Conservation (phyloP, 2,329 filamentous ascomycete genomes). For the Leptographium galeiforme region DNA sequence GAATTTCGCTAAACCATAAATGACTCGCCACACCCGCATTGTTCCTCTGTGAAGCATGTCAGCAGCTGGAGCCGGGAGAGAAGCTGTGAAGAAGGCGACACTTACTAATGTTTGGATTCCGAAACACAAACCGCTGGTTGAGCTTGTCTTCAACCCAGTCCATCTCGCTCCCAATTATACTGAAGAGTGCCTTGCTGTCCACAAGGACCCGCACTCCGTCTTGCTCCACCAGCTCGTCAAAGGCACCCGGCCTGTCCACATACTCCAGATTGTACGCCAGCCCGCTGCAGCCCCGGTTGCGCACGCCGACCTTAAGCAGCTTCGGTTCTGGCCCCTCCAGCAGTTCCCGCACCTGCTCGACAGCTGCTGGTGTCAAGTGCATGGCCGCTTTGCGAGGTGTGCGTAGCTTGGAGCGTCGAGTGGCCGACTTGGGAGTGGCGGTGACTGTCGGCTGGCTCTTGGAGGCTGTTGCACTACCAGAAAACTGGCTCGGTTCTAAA, state of each 20-base stretch:
- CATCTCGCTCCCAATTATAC: constrained; percentile 98
- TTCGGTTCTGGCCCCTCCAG: constrained; percentile 80
- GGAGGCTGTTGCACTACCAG: background rate
- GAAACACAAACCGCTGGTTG: constrained; percentile 83
- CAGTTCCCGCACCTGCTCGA: constrained; percentile 62
- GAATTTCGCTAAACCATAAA: constrained; percentile 58
- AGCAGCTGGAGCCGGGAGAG: background rate
- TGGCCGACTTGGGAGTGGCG: constrained; percentile 13
- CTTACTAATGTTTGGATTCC: constrained; percentile 97
- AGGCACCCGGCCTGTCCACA: constrained; percentile 74
- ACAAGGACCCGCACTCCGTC: constrained; percentile 93
- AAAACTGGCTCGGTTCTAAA: background rate
- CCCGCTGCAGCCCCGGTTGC: constrained; percentile 87
- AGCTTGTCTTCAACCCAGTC: constrained; percentile 97
- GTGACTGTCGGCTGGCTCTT: background rate
- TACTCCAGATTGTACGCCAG: constrained; percentile 90
- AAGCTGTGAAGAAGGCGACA: constrained; percentile 14
- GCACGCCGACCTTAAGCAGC: constrained; percentile 86
- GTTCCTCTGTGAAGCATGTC: constrained; percentile 52
- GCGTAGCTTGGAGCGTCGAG: constrained; percentile 46
- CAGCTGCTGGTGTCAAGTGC: constrained; percentile 66
- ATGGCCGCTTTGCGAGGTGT: constrained; percentile 78
- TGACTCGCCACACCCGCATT: constrained; percentile 92
- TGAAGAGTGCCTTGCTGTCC: constrained; percentile 93
- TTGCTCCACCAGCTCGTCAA: constrained; percentile 89